These are phyloP conservation scores for Corylus avellana DNA, from an alignment of 306 rosid species.

Conservation along the genomic window DNA sequence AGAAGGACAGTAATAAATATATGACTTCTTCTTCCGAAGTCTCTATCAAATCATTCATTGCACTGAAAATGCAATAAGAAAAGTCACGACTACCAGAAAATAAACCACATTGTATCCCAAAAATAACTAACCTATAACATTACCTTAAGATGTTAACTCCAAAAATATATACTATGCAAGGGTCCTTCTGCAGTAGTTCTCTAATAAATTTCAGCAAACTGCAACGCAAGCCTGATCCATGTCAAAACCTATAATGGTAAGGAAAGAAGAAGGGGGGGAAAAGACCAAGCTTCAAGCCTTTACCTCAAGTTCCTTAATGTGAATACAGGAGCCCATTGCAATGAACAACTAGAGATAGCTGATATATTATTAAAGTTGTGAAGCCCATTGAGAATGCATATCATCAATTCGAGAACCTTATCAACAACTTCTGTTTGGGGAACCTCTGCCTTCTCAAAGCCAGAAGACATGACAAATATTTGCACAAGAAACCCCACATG, in stretches of 20 bases:
- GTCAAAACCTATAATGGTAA: conserved; percentile 30
- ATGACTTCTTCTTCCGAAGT: conserved; percentile 60
- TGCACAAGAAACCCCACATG: conserved; percentile 46
- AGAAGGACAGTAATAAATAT: conserved; percentile 55
- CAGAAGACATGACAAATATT: conserved; percentile 45
- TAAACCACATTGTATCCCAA: conserved; percentile 20
- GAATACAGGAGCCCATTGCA: conserved; percentile 79
- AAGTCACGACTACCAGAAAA: conserved; percentile 21
- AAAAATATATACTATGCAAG: conserved; percentile 46
- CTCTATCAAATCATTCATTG: conserved; percentile 61
- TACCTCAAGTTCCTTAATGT: conserved; percentile 58
- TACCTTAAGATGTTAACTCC: conserved; percentile 67
- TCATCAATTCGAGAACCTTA: conserved; percentile 62
- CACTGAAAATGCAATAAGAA: conserved; percentile 48
- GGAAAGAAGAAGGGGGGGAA: background rate
- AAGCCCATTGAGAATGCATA: conserved; percentile 68
- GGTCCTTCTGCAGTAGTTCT: conserved; percentile 56
- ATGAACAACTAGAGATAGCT: conserved; percentile 58
- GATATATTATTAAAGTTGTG: conserved; percentile 39
- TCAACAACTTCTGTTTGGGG: conserved; percentile 45
- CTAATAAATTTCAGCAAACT: conserved; percentile 69
- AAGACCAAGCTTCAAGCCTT: conserved; percentile 8
- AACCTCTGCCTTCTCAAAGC: conserved; percentile 39
- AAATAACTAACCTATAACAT: conserved; percentile 18
- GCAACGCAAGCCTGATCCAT: conserved; percentile 32